phyloP scores from a whole-genome alignment of 805 yeast species.

The Candida insectalens region DNA sequence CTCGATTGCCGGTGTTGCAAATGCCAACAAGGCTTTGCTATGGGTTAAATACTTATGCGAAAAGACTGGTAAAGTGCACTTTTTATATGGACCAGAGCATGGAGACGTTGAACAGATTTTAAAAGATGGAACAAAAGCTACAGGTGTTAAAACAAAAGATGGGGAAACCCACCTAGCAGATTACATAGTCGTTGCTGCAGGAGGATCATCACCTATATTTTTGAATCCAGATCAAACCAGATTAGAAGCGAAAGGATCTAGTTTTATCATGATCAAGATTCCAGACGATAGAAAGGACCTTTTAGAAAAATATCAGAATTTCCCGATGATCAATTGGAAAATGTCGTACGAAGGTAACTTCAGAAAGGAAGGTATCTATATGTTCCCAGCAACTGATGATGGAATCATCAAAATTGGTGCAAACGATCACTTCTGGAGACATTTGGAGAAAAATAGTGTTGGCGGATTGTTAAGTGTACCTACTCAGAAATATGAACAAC shows the following conservation, averaged over 20 bases:
- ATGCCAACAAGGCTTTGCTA: slow-evolving; percentile 22
- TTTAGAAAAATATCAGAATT: slow-evolving; percentile 20
- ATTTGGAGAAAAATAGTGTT: slow-evolving; percentile 1
- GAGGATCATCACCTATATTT: slow-evolving; percentile 20
- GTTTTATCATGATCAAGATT: slow-evolving; percentile 21
- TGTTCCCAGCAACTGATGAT: slow-evolving; percentile 11
- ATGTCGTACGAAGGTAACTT: slow-evolving; percentile 8
- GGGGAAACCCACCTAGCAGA: slow-evolving; percentile 17
- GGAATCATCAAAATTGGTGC: slow-evolving; percentile 8
- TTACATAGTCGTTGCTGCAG: slow-evolving; percentile 17
- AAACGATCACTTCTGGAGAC: slow-evolving; percentile 5
- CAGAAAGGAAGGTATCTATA: slow-evolving; percentile 9
- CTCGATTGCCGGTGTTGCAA: slow-evolving; percentile 21
- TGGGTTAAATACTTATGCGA: slow-evolving; percentile 18
- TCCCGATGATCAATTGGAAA: slow-evolving; percentile 25
- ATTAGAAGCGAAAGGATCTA: slow-evolving; percentile 25
- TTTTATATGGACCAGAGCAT: slow-evolving; percentile 19
- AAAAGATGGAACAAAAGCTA: slow-evolving; percentile 10
- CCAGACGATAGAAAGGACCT: slow-evolving; percentile 25
- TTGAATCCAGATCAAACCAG: slow-evolving; percentile 20
- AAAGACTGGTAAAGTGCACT: slow-evolving; percentile 22
- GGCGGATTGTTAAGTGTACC: slow-evolving; percentile 4
- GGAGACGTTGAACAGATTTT: slow-evolving; percentile 9
- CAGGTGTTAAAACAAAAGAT: slow-evolving; percentile 18
- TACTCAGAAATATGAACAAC: slow-evolving; percentile 3